A percentile compares a stretch with the other conserved stretches of the same genome.
These are phyloP conservation scores for Lachnellula subtilissima DNA, from an alignment of 2,329 filamentous ascomycete genomes.

Conservation along the genomic window DNA sequence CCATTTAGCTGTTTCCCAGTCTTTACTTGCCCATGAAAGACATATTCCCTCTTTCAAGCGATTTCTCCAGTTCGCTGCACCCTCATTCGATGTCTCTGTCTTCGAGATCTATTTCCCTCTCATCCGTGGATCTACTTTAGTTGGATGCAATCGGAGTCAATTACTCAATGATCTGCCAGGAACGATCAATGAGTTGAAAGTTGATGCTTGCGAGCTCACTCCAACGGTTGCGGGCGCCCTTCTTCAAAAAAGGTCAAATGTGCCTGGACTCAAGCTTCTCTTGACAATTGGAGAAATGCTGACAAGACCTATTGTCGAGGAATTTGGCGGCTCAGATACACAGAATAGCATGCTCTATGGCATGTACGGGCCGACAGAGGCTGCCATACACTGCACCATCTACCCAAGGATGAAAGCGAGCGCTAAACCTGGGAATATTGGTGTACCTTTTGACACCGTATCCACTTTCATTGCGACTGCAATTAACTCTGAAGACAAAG, in stretches of 20 bases:
- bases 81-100: slow-evolving; percentile 90
- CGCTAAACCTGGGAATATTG: slow-evolving; percentile 65
- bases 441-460: slow-evolving; percentile 73
- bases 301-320: slow-evolving; percentile 67
- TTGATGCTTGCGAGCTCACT: slow-evolving; percentile 85
- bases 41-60: slow-evolving; percentile 72
- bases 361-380: slow-evolving; percentile 94
- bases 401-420: slow-evolving; percentile 55
- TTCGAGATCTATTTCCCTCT: slow-evolving; percentile 93
- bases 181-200: slow-evolving; percentile 57
- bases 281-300: slow-evolving; percentile 94
- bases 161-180: slow-evolving; percentile 72
- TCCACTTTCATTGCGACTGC: slow-evolving; percentile 30
- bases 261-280: slow-evolving; percentile 64
- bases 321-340: slow-evolving; percentile 59
- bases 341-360: slow-evolving; percentile 67
- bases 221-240: slow-evolving; percentile 81
- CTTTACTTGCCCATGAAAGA: slow-evolving; percentile 72
- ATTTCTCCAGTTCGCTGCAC: slow-evolving; percentile 87
- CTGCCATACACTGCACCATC: slow-evolving; percentile 83
- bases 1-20: slow-evolving; percentile 75
- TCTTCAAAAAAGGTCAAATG: slow-evolving; percentile 60
- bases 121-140: slow-evolving; percentile 66
- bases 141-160: slow-evolving; percentile 61
- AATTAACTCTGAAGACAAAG: slow-evolving; percentile 12